phyloP scores from a whole-genome alignment of 1,139 yeast species.

The Wickerhamomyces sp. region DNA sequence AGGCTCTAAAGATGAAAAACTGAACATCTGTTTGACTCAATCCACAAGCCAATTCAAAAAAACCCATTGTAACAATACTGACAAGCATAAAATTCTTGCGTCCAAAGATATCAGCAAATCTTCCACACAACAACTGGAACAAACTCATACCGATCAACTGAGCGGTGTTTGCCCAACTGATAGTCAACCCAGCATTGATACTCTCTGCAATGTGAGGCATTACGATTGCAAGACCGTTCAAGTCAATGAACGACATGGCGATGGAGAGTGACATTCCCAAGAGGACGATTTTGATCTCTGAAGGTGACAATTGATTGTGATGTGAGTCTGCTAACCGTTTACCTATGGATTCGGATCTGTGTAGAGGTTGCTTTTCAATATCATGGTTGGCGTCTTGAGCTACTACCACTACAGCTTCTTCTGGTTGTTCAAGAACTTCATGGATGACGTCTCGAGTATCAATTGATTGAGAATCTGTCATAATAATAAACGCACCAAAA shows the following conservation, averaged over 20 bases:
- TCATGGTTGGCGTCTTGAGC: too few species aligned
- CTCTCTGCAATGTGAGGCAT: slow-evolving; percentile 26
- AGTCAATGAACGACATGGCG: neutral
- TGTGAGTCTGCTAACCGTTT: slow-evolving; percentile 1
- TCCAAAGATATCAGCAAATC: slow-evolving; percentile 38
- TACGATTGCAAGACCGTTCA: slow-evolving; percentile 3
- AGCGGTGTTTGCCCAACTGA: slow-evolving; percentile 44
- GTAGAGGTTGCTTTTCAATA: neutral
- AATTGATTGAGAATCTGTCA: too few species aligned
- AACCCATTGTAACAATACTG: slow-evolving; percentile 31
- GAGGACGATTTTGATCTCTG: slow-evolving; percentile 1
- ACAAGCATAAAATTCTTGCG: slow-evolving; percentile 28
- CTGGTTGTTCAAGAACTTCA: neutral
- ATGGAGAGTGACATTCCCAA: slow-evolving; percentile 1
- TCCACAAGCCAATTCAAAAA: slow-evolving; percentile 25
- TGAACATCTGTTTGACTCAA: slow-evolving; percentile 19
- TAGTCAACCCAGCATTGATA: slow-evolving; percentile 30
- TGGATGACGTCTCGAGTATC: too few species aligned
- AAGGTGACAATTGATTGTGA: slow-evolving; percentile 1
- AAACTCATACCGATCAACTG: slow-evolving; percentile 38
- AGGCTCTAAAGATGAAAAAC: slow-evolving; percentile 32
- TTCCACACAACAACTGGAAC: slow-evolving; percentile 36
- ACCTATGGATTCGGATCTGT: neutral
- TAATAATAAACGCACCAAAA: too few species aligned
- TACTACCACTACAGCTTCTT: too few species aligned